phyloP scores from a whole-genome alignment of 2,329 filamentous ascomycete genomes.

The Cordyceps farinosa region DNA sequence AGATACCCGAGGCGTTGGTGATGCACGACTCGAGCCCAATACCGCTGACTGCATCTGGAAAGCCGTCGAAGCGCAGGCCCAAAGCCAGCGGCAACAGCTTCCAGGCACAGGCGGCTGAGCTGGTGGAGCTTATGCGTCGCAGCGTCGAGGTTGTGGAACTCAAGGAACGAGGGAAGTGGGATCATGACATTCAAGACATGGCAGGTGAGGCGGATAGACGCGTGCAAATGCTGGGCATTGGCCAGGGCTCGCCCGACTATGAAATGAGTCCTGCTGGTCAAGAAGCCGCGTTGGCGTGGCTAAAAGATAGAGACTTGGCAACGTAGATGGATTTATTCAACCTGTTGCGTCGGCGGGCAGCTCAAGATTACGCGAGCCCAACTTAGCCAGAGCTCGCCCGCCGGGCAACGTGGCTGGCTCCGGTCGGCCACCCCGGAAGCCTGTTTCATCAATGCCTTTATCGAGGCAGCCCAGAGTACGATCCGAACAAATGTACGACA shows the following conservation, averaged over 20 bases:
- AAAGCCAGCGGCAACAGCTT: slow-evolving; percentile 40
- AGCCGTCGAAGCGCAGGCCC: slow-evolving; percentile 18
- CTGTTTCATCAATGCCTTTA: no score
- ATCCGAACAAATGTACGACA: no score
- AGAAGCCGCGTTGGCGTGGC: slow-evolving; percentile 29
- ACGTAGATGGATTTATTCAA: not conserved
- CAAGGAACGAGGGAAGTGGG: slow-evolving; percentile 40
- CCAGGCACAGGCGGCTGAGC: slow-evolving; percentile 42
- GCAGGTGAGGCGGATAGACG: slow-evolving; percentile 34
- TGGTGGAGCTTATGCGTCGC: slow-evolving; percentile 46
- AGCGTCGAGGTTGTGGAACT: slow-evolving; percentile 47
- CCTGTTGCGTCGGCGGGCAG: not conserved
- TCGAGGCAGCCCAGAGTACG: no score
- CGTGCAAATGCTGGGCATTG: slow-evolving; percentile 39
- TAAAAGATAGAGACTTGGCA: slow-evolving; percentile 23
- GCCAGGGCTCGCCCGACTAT: slow-evolving; percentile 26
- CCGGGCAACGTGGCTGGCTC: no score
- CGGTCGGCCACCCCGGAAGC: no score
- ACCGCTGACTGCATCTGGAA: slow-evolving; percentile 21
- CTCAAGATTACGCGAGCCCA: no score
- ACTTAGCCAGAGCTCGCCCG: no score
- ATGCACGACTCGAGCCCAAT: slow-evolving; percentile 39
- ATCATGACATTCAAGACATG: slow-evolving; percentile 34
- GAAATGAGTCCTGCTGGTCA: slow-evolving; percentile 29
- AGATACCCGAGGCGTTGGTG: slow-evolving; percentile 47